Evolutionary conservation across 257 asterid genomes (phyloP).

Genomic region (Solanum etuberosum): DNA sequence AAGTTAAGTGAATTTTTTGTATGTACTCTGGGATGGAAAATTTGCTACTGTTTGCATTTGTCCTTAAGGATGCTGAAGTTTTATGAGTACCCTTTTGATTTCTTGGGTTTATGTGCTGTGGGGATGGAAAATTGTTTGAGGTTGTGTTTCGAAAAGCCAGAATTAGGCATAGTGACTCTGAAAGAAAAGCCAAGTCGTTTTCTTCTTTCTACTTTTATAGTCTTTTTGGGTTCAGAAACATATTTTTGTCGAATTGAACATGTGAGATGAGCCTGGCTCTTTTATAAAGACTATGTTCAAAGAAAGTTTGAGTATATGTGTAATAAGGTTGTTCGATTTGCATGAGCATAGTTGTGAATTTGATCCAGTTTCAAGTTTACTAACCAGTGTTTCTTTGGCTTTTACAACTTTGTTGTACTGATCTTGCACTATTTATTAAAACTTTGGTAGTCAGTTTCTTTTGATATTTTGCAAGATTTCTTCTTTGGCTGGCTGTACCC

Average conservation of each 20-base stretch:
- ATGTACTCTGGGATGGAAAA: not conserved
- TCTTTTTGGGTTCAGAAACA: not conserved
- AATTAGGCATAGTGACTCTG: not conserved
- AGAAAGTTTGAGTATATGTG: not conserved
- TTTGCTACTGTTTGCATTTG: not conserved
- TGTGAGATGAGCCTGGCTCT: not conserved
- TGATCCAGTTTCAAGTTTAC: not conserved
- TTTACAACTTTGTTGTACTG: not conserved
- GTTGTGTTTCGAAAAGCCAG: not conserved
- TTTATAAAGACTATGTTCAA: not conserved
- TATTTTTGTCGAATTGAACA: not conserved
- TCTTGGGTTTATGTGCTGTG: not conserved
- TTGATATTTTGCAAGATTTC: not conserved
- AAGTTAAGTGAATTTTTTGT: not conserved
- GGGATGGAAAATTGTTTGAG: not conserved
- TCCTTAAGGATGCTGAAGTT: not conserved
- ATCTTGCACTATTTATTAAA: not conserved
- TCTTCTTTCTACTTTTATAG: not conserved
- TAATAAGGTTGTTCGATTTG: not conserved
- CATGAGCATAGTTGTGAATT: not conserved
- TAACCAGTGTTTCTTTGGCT: not conserved
- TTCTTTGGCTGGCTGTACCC: not conserved
- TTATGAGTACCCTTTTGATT: not conserved
- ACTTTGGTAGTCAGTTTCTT: not conserved
- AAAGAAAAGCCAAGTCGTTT: not conserved